A percentile compares a stretch with the other conserved stretches of the same genome.
Conservation (phyloP, 805 yeast genomes). For the Yarrowia sp. region DNA sequence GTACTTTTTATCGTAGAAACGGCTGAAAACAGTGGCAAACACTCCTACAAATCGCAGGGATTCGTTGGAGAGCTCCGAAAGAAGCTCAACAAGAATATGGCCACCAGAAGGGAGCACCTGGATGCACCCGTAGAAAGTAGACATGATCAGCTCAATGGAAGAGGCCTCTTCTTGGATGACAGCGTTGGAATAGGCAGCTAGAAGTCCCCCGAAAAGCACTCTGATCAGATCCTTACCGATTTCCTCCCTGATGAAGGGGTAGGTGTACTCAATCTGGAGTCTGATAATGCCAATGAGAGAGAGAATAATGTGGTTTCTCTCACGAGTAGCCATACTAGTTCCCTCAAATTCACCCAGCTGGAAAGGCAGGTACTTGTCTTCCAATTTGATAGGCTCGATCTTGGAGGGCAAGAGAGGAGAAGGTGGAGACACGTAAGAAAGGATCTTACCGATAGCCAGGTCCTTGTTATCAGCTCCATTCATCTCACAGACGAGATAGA, state of each 20-base stretch:
- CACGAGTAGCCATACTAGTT: background rate
- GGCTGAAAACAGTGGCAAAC: conserved; percentile 21
- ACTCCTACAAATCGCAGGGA: conserved; percentile 15
- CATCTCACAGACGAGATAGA: conserved; percentile 14
- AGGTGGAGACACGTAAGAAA: conserved; percentile 10
- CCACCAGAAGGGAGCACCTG: conserved; percentile 23
- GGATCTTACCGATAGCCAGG: background rate
- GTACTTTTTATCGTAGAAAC: conserved; percentile 5
- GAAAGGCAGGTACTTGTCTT: conserved; percentile 14
- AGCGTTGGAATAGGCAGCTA: conserved; percentile 8
- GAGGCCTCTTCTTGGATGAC: conserved; percentile 2
- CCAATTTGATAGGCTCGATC: conserved; percentile 10
- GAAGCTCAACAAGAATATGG: conserved; percentile 3
- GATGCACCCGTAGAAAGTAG: conserved; percentile 6
- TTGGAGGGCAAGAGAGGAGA: conserved; percentile 15
- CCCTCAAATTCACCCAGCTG: conserved; percentile 27
- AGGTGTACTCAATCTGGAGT: conserved; percentile 19
- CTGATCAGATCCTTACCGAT: conserved; percentile 2
- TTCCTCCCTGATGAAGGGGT: conserved; percentile 4
- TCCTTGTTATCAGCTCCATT: conserved; percentile 29
- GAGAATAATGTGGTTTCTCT: conserved; percentile 22
- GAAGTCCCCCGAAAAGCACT: conserved; percentile 4
- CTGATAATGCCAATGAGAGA: conserved; percentile 12
- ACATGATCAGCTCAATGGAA: conserved; percentile 17
- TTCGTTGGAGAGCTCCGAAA: conserved; percentile 11